Base-by-base conservation (phyloP, 2,329 filamentous ascomycete genomes). In the Diaporthe longicolla region DNA sequence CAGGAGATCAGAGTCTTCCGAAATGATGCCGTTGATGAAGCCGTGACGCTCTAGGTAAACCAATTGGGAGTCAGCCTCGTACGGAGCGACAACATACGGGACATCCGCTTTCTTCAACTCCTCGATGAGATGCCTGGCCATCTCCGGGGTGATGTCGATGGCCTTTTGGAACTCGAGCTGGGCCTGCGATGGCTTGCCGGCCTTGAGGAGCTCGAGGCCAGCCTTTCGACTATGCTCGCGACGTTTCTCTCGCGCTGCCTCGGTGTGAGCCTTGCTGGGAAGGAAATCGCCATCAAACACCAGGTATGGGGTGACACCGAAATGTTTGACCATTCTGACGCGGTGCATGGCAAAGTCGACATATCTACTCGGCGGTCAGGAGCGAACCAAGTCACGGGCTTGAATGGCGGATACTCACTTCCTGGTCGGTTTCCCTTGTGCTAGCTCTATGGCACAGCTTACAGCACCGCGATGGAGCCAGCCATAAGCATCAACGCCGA, bases 401-500 rank as follows among this genome's bases (percentile, higher is more conserved):
- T n/a, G 10, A 32, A 26, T 40, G 43, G 7, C 24, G 2, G 24
- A 21, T 4, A 63, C 90, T 81, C 87, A 97, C 94, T 94, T 97
- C 71, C 90, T 92, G 0, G 95, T 98, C 19, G 95, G 95, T 82
- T 94, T 97, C 79, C 91, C 95, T 79, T 96, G 89, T 48, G 95
- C 97, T 76, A 99, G 89, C 79, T 98, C 97, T 79, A 97, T 91
- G 76, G 96, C 95, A 85, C 96, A 98, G 66, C 94, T 90, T 77
- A 97, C 92, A 61, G 95, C 95, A 71, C 95, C 97, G 78, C 97
- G 93, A 83, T 99, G 97, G 72, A 99, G 91, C 97, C 97, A 99
- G 82, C 96, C 97, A 88, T 99, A 99, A 73, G 94, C 96, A 83
- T 99, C 97, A 48, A 99, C 92, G n/a, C 94, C 97, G 61, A 99